phyloP scores from a whole-genome alignment of 2,329 filamentous ascomycete species.

The Calonectria ilicicola region DNA sequence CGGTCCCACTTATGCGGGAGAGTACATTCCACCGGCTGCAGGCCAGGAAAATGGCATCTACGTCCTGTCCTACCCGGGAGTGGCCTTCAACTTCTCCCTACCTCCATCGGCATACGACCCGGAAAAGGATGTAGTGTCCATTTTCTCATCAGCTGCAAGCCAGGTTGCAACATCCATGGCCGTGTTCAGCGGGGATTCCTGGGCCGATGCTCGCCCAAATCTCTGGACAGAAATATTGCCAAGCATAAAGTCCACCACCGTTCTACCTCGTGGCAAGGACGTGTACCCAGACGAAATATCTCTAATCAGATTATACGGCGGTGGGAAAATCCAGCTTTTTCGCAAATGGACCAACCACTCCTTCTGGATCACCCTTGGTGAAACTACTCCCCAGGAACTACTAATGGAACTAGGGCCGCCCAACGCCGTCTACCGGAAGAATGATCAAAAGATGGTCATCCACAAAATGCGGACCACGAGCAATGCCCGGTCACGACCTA shows the following conservation, averaged over 20 bases:
- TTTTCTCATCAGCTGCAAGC: constrained; percentile 83
- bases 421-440: constrained; percentile 93
- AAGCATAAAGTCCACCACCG: constrained; percentile 78
- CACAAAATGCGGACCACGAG: constrained; percentile 74
- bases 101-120: constrained; percentile 80
- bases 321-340: constrained; percentile 81
- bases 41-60: constrained; percentile 77
- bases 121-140: constrained; percentile 83
- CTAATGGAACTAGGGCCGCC: constrained; percentile 92
- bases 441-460: constrained; percentile 88
- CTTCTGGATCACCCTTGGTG: constrained; percentile 80
- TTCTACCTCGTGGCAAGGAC: constrained; percentile 79
- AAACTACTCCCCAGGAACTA: constrained; percentile 92
- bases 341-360: constrained; percentile 76
- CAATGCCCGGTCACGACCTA: constrained; percentile 61
- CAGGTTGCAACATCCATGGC: constrained; percentile 88
- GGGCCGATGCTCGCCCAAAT: constrained; percentile 82
- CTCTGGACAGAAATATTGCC: constrained; percentile 82
- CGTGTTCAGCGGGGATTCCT: constrained; percentile 90
- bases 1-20: constrained; percentile 92
- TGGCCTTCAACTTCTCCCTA: constrained; percentile 92
- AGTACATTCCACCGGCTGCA: constrained; percentile 79
- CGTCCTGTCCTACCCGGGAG: constrained; percentile 91
- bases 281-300: constrained; percentile 91
- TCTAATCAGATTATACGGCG: constrained; percentile 80